Evolutionary conservation across 352 stramenopile genomes (phyloP), one percentile per base, ranked within the genome.

Genomic region (Pythium rhizo-oryzae): DNA sequence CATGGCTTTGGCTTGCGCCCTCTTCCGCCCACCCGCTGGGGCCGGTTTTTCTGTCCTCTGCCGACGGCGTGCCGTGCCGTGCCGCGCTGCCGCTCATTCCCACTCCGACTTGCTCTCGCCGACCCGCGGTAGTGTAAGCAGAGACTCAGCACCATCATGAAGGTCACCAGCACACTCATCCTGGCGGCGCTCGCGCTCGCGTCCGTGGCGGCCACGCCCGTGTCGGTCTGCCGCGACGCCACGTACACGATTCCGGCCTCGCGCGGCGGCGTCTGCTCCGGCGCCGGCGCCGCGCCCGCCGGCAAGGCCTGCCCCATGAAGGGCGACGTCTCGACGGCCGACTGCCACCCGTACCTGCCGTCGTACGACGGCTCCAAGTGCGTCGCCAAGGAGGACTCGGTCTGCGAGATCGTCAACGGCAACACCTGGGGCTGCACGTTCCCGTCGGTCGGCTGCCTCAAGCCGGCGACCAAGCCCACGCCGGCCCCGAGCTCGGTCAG

Each of bases 361-460:
- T 76, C 68, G 6, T 79, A 44, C 25, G 28, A 74, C 33, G 59
- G 59, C 30, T 21, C 15, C 35, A 65, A 54, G 28, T 79, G 72
- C 46, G 35, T 70, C 19, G 63, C 65, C 39, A 65, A 71, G 47
- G 72, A 79, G 46, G 59, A 75, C 47, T 37, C 72, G 5, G 60
- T 62, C 19, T 79, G 72, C 39, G 63, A 50, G 18, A 68, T 68
- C 9, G 56, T 79, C 7, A 58, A 39, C 19, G 55, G 58, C 41
- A 53, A 43, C 12, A 65, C 69, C 4, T 78, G 72, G 72, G 72
- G 72, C 25, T 78, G 72, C 47, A 62, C 57, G n/a, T 76, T 78
- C 49, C 72, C 64, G 43, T 65, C 64, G 16, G 57, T 66, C 28
- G 64, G 64, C 12, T 71, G 64, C 39, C 50, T 66, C 21, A 71